Evolutionary conservation across 148 eudicot species (phyloP).

Genomic region (Linanthus parryae): DNA sequence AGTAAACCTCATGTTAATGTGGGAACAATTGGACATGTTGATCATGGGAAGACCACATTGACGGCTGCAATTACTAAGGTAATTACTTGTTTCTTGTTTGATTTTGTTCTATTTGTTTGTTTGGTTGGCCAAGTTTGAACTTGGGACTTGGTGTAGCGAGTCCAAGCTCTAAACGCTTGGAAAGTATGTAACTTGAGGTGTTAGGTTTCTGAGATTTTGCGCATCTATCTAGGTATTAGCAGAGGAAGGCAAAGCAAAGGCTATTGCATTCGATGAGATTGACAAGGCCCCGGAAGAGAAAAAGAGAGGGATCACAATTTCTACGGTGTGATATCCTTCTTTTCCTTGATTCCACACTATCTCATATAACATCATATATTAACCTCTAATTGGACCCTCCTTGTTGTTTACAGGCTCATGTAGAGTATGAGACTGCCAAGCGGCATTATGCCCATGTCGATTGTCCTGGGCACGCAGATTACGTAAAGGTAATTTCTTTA

Average conservation of each 20-base stretch:
- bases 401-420: conserved; percentile 99
- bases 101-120: conserved; percentile 11
- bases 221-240: conserved; percentile 51
- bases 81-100: too few relatives aligned
- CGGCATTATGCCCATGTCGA: conserved; percentile 94
- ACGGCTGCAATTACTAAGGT: conserved; percentile 93
- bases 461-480: conserved; percentile 97
- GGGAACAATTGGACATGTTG: conserved; percentile 94
- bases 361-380: too few relatives aligned
- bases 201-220: neutral
- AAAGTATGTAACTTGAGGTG: too few relatives aligned
- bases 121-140: too few relatives aligned
- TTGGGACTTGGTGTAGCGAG: too few relatives aligned
- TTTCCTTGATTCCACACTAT: neutral
- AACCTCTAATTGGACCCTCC: too few relatives aligned
- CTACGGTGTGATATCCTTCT: conserved; percentile 43
- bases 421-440: conserved; percentile 93
- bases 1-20: conserved; percentile 94
- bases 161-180: too few relatives aligned
- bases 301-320: conserved; percentile 86
- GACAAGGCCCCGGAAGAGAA: conserved; percentile 95
- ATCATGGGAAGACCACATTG: conserved; percentile 92
- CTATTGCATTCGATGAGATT: conserved; percentile 85
- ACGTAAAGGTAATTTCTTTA: conserved; percentile 68
- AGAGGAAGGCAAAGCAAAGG: conserved; percentile 83